Evolutionary conservation across 192 early-diverging fungal species (phyloP).

Genomic region (Coemansia sp.): DNA sequence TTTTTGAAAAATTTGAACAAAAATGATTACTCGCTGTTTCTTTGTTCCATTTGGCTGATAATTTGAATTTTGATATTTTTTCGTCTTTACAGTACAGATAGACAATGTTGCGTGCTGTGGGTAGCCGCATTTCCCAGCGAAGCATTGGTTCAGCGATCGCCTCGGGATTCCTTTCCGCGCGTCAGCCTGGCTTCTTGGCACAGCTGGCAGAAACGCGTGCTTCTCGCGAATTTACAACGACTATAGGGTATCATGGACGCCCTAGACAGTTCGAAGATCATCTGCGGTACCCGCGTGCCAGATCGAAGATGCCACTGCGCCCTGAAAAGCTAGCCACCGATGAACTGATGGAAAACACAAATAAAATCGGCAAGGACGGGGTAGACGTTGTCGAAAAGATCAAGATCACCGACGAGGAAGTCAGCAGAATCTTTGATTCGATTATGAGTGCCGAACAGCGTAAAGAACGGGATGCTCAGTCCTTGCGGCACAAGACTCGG

Average conservation of each 20-base stretch:
- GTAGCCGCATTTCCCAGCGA: conserved; percentile 12
- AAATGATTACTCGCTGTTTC: too few species aligned
- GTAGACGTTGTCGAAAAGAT: conserved; percentile 25
- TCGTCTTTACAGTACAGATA: not conserved
- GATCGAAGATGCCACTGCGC: conserved; percentile 15
- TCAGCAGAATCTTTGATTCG: conserved; percentile 47
- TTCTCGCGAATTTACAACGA: not conserved
- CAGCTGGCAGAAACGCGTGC: not conserved
- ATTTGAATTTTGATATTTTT: not conserved
- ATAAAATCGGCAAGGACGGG: not conserved
- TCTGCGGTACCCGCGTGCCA: conserved; percentile 40
- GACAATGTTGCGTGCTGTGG: conserved; percentile 31
- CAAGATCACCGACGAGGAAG: conserved; percentile 44
- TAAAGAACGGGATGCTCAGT: conserved; percentile 36
- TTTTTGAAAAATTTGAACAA: too few species aligned
- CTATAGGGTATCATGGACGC: not conserved
- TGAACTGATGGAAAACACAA: conserved; percentile 16
- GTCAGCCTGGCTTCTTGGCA: not conserved
- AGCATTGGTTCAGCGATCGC: not conserved
- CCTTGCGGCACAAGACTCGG: conserved; percentile 38
- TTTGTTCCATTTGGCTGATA: too few species aligned
- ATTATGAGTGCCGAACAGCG: conserved; percentile 36
- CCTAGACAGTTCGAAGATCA: conserved; percentile 31
- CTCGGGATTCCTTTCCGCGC: not conserved
- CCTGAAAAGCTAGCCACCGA: conserved; percentile 30